These are phyloP conservation scores for Petrea volubilis DNA, from an alignment of 257 asterid genomes.

Conservation along the genomic window DNA sequence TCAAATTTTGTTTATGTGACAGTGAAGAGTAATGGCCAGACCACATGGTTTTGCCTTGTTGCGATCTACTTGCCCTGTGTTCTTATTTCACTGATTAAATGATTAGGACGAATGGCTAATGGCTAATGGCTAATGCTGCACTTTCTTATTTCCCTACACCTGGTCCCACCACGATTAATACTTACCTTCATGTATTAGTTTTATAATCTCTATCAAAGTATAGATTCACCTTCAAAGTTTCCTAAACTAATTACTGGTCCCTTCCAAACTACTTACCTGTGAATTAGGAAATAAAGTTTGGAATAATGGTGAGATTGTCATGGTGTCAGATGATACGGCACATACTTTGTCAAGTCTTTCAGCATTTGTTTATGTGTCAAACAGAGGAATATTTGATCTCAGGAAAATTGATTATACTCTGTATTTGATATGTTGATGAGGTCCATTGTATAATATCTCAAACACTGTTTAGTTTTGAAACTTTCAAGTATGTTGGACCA, in stretches of 20 bases:
- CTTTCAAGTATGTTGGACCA: neutral
- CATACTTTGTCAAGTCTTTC: neutral
- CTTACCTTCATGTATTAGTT: neutral
- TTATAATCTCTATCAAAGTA: neutral
- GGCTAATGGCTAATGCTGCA: too few relatives aligned
- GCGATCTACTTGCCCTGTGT: conserved; percentile 1
- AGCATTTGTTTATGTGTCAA: conserved; percentile 6
- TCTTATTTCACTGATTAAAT: neutral
- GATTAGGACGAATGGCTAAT: neutral
- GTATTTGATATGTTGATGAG: neutral
- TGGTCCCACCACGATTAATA: neutral
- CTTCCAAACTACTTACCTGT: neutral
- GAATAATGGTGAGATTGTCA: neutral
- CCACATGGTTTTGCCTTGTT: neutral
- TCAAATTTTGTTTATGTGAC: neutral
- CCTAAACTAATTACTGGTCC: neutral
- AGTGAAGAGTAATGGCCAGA: neutral
- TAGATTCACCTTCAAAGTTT: neutral
- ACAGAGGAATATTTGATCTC: neutral
- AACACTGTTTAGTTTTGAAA: neutral
- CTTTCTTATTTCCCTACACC: neutral
- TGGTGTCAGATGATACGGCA: neutral
- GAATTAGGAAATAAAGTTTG: conserved; percentile 8
- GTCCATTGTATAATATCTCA: neutral
- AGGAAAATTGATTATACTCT: neutral